Conservation (phyloP, 2,329 filamentous ascomycete genomes). For the Zymoseptoria passerinii region DNA sequence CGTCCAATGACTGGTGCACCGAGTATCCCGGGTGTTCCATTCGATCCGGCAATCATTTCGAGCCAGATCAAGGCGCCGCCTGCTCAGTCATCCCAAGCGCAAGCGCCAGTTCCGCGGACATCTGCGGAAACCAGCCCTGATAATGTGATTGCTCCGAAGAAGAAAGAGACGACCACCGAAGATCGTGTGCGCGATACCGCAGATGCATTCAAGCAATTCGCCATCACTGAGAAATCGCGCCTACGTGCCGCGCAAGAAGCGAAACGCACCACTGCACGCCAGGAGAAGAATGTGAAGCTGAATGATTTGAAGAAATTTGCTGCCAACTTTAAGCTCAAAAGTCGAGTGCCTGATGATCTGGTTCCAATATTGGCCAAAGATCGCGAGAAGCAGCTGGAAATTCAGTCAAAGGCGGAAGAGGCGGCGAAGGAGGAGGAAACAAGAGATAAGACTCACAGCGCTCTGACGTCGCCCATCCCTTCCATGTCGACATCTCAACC, state of each 20-base stretch:
- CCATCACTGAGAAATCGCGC: constrained; percentile 52
- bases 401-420: constrained; percentile 77
- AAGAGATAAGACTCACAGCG: constrained; percentile 24
- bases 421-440: constrained; percentile 54
- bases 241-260: constrained; percentile 48
- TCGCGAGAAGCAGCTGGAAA: constrained; percentile 85
- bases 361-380: constrained; percentile 96
- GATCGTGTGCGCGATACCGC: constrained; percentile 55
- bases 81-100: constrained; percentile 4
- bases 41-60: constrained; percentile 85
- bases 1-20: constrained; percentile 68
- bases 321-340: constrained; percentile 85
- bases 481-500: constrained; percentile 3
- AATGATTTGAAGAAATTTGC: constrained; percentile 95
- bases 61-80: constrained; percentile 57
- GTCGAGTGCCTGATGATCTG: constrained; percentile 81
- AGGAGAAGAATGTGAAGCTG: constrained; percentile 84
- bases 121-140: constrained; percentile 6
- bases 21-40: constrained; percentile 65
- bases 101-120: constrained; percentile 22
- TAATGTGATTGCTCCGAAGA: constrained; percentile 9
- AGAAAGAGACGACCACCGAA: constrained; percentile 44
- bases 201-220: constrained; percentile 57
- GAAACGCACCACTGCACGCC: constrained; percentile 46
- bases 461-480: constrained; percentile 16